Evolutionary conservation across 2,329 filamentous ascomycete species (phyloP).

Genomic region (Ophiobolus disseminans): DNA sequence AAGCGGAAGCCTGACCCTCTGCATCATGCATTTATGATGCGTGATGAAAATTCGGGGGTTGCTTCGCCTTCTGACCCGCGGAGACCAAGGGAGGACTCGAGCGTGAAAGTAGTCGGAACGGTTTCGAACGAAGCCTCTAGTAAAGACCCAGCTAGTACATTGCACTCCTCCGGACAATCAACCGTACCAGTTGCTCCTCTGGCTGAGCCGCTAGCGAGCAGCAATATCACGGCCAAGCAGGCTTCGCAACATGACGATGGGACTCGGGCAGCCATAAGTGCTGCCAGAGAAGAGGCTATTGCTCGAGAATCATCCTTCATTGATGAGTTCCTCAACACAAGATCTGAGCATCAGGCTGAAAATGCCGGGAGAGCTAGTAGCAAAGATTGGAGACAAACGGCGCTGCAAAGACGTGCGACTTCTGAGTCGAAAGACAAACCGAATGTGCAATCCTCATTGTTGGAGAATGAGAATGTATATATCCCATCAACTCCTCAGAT

Average conservation of each 20-base stretch:
- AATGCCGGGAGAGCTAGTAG: background rate
- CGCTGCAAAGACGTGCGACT: constrained; percentile 19
- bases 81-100: constrained; percentile 28
- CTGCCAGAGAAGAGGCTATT: constrained; percentile 8
- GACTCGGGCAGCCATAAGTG: background rate
- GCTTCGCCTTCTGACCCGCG: constrained; percentile 43
- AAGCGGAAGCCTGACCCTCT: too few species aligned
- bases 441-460: background rate
- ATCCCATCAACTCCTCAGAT: background rate
- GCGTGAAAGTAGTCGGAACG: constrained; percentile 10
- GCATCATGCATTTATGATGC: too few species aligned
- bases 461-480: too few species aligned
- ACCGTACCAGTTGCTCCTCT: background rate
- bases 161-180: background rate
- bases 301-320: constrained; percentile 30
- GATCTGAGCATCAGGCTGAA: constrained; percentile 2
- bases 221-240: background rate
- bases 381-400: constrained; percentile 35
- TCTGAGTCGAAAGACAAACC: background rate
- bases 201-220: too few species aligned
- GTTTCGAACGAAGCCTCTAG: background rate
- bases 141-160: background rate
- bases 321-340: constrained; percentile 25
- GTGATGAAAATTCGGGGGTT: constrained; percentile 27
- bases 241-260: background rate